Evolutionary conservation across 2,329 filamentous ascomycete genomes (phyloP), one percentile per base, ranked within the genome.

Genomic region (Capronia epimyces): DNA sequence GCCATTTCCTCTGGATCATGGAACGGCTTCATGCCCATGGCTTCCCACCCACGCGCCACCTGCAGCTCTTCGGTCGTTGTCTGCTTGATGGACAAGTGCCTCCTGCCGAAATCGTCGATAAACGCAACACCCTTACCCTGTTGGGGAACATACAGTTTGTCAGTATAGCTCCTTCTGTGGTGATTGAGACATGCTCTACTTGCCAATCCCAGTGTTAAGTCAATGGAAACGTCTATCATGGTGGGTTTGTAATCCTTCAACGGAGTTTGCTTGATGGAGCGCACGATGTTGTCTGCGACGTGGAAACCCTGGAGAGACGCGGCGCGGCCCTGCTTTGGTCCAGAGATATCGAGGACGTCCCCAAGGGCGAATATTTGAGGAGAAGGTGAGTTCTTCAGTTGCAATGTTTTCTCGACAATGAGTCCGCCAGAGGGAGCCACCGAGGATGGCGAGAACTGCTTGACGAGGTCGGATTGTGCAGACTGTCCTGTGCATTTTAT

Each of bases 341-440:
- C 70, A 1, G 73, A 74, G 3, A 65, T 65, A 21, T 78, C 76
- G 3, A 80, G 75, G 3, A 86, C 78, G 55, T 86, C 82, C 15
- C 83, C 83, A n/a, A 80, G 75, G 1, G 77, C 78, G 58, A 81
- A 86, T 1, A 85, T 70, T 53, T 80, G 74, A 1, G 73, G 69
- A 21, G 47, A 44, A 0, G 55, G 51, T 1, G 70, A 65, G 57
- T 79, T 75, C 6, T 65, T 61, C 12, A 86, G 68, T 54, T 84
- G 81, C 25, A 86, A 68, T 0, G 76, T 81, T 0, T 75, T 69
- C 43, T 74, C 73, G 20, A 84, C 77, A 1, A 69, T 68, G 57
- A 83, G 75, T 50, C 76, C 72, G 1, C 75, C 76, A 0, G 71
- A 72, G 2, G 65, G 56, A 0, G 74, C 71, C 48, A 81, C 70